Percentiles rank a stretch among this genome's conserved stretches.
phyloP scores from a whole-genome alignment of 352 stramenopile species.

The Aphanomyces stellatus region DNA sequence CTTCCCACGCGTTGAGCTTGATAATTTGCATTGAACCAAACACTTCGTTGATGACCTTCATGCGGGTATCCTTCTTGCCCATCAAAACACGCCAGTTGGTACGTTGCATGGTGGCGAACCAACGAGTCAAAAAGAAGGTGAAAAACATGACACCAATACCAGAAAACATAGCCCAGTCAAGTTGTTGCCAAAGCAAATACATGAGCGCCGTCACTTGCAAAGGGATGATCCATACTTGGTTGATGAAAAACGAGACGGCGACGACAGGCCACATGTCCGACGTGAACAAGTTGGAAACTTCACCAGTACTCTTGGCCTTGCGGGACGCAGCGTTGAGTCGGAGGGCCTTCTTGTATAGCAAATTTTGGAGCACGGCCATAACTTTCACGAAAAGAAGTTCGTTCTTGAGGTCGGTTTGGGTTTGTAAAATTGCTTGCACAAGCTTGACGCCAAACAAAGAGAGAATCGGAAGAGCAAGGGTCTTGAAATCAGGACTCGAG shows the following conservation, averaged over 20 bases:
- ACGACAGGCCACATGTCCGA: constrained; percentile 29
- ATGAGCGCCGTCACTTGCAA: constrained; percentile 31
- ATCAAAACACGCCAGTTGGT: constrained; percentile 66
- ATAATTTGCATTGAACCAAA: constrained; percentile 90
- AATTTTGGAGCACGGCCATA: constrained; percentile 22
- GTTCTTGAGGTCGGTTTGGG: constrained; percentile 24
- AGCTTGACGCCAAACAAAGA: constrained; percentile 33
- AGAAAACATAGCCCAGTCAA: constrained; percentile 31
- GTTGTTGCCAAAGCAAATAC: constrained; percentile 33
- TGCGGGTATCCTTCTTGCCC: constrained; percentile 72
- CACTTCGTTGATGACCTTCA: constrained; percentile 88
- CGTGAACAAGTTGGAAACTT: constrained; percentile 39
- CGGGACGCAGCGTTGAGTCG: neutral
- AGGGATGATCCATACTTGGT: constrained; percentile 38
- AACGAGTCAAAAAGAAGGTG: constrained; percentile 32
- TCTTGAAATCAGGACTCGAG: constrained; percentile 23
- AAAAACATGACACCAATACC: constrained; percentile 29
- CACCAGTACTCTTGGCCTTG: constrained; percentile 9
- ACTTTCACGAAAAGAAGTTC: constrained; percentile 27
- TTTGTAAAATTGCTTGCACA: constrained; percentile 26
- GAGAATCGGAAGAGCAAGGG: constrained; percentile 24
- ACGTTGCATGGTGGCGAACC: constrained; percentile 39
- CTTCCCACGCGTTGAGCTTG: constrained; percentile 95
- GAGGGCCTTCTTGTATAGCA: constrained; percentile 32
- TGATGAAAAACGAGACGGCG: constrained; percentile 30